A percentile compares a stretch with the other conserved stretches of the same genome.
Conservation (phyloP, 257 asterid species). For the Solanum piurae region DNA sequence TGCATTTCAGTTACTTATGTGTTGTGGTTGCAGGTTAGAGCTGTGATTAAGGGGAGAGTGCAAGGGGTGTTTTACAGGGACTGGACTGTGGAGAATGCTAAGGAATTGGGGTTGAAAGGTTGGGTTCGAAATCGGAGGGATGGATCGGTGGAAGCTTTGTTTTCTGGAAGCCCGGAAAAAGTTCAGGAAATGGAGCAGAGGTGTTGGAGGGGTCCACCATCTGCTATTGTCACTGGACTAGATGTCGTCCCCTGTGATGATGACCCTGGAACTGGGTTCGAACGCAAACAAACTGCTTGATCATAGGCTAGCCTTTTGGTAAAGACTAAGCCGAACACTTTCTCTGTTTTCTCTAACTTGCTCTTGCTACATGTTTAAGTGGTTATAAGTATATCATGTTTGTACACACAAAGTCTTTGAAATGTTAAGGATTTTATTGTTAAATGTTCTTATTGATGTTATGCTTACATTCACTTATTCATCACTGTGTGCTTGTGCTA, state of each 20-base stretch:
- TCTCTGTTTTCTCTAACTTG: background rate
- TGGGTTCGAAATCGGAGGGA: constrained; percentile 96
- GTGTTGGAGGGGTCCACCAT: constrained; percentile 90
- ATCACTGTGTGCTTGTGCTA: background rate
- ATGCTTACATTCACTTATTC: background rate
- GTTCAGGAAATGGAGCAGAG: constrained; percentile 87
- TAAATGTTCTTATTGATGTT: background rate
- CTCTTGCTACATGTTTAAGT: background rate
- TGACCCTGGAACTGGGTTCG: constrained; percentile 64
- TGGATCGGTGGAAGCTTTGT: constrained; percentile 78
- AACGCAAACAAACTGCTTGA: constrained; percentile 68
- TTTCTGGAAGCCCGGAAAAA: constrained; percentile 67
- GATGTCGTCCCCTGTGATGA: constrained; percentile 48
- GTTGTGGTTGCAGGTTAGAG: constrained; percentile 40
- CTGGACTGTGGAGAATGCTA: constrained; percentile 77
- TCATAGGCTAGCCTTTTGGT: background rate
- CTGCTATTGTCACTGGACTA: constrained; percentile 66
- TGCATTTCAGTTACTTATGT: background rate
- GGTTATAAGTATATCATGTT: background rate
- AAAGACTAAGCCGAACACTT: background rate
- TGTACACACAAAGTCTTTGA: background rate
- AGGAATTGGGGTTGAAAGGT: constrained; percentile 63
- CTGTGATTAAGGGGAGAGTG: constrained; percentile 72
- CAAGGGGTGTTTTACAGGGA: constrained; percentile 91
- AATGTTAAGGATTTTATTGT: background rate